Conservation (phyloP, 139 green algal genomes). For the Chlorella vulgaris region DNA sequence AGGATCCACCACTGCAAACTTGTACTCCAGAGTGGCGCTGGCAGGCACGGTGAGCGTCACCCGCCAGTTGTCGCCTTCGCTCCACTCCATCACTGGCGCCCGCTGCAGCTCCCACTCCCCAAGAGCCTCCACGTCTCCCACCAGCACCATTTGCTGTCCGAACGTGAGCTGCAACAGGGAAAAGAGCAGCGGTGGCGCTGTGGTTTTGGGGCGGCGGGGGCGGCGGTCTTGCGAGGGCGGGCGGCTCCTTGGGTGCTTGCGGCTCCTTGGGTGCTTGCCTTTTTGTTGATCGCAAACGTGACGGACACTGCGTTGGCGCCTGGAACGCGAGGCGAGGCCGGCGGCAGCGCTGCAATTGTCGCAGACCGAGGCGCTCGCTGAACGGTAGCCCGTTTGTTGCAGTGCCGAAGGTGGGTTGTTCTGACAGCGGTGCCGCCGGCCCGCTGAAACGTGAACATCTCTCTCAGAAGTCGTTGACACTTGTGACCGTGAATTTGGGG, state of each 20-base stretch:
- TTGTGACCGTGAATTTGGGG: too few species aligned
- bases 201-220: too few species aligned
- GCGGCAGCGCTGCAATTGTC: too few species aligned
- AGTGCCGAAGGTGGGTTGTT: too few species aligned
- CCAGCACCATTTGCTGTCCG: constrained; percentile 44
- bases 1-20: constrained; percentile 45
- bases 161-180: constrained; percentile 35
- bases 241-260: neutral
- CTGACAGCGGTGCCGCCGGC: too few species aligned
- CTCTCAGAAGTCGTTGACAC: too few species aligned
- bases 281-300: neutral
- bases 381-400: too few species aligned
- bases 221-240: neutral
- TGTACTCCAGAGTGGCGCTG: constrained; percentile 63
- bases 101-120: constrained; percentile 57
- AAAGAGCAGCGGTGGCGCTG: too few species aligned
- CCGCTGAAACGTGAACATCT: too few species aligned
- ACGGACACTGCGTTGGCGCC: neutral
- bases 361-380: too few species aligned
- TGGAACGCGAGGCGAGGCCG: too few species aligned
- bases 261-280: neutral
- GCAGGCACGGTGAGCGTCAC: constrained; percentile 48
- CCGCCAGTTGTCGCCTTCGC: constrained; percentile 74
- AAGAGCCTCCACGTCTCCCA: constrained; percentile 40
- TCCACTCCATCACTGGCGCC: constrained; percentile 59